Percentiles rank a stretch among this genome's conserved stretches.
phyloP scores from a whole-genome alignment of 2,329 filamentous ascomycete genomes.

The Diaporthe sp. region DNA sequence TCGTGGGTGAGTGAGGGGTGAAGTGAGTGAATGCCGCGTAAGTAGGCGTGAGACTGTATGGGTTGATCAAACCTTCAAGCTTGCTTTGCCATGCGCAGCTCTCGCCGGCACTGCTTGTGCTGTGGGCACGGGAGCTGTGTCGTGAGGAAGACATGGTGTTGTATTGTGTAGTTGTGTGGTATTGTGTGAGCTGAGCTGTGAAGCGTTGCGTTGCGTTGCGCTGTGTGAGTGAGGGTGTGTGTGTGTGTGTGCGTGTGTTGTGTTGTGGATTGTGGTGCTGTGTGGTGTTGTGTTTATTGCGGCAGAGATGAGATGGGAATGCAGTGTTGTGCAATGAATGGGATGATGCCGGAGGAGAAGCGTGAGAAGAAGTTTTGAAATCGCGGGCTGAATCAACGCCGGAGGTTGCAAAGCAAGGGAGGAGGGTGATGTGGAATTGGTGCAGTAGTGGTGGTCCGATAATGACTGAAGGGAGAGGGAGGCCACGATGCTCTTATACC shows the following conservation, averaged over 20 bases:
- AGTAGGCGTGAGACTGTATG: not conserved
- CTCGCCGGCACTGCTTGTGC: conserved; percentile 43
- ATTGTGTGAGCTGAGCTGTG: not conserved
- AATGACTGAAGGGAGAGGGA: conserved; percentile 29
- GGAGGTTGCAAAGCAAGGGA: conserved; percentile 9
- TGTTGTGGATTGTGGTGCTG: not conserved
- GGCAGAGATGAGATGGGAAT: not conserved
- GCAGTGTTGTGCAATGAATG: not conserved
- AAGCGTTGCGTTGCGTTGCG: conserved; percentile 7
- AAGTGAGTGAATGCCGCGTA: too few relatives aligned
- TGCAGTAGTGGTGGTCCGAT: conserved; percentile 27
- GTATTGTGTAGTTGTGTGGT: conserved; percentile 23
- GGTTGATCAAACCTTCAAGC: conserved; percentile 47
- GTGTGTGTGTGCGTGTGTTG: not conserved
- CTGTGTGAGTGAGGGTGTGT: not conserved
- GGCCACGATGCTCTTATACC: conserved; percentile 42
- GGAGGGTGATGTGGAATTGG: conserved; percentile 15
- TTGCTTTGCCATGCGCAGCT: conserved; percentile 51
- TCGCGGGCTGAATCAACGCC: conserved; percentile 24
- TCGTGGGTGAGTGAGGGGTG: not conserved
- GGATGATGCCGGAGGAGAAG: not conserved
- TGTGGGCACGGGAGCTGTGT: conserved; percentile 40
- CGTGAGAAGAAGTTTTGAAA: not conserved
- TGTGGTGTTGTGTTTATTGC: conserved; percentile 1
- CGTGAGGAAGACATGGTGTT: conserved; percentile 39